A percentile compares a stretch with the other conserved stretches of the same genome.
phyloP scores from a whole-genome alignment of 2,329 filamentous ascomycete genomes.

The Penicillium frequentans region DNA sequence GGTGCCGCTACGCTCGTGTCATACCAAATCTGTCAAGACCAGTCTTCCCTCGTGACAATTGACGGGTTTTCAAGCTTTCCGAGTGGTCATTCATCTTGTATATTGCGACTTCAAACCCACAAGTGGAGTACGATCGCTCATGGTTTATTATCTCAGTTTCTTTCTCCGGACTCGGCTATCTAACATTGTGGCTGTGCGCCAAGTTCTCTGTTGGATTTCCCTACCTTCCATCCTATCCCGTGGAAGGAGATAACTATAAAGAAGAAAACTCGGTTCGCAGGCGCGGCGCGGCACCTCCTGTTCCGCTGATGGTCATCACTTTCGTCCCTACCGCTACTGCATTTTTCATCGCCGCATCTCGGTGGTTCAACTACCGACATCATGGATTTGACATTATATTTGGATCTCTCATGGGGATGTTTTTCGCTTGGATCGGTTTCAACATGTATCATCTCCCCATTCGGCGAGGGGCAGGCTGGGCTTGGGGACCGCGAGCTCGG shows the following conservation, averaged over 20 bases:
- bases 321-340: slow-evolving; percentile 72
- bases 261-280: slow-evolving; percentile 57
- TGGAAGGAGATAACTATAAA: slow-evolving; percentile 22
- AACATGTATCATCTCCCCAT: slow-evolving; percentile 84
- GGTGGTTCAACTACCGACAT: slow-evolving; percentile 86
- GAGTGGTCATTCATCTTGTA: slow-evolving; percentile 71
- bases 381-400: slow-evolving; percentile 90
- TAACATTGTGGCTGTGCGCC: slow-evolving; percentile 79
- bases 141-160: slow-evolving; percentile 50
- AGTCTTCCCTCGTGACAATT: slow-evolving; percentile 58
- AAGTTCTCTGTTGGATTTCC: slow-evolving; percentile 51
- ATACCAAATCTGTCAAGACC: slow-evolving; percentile 72
- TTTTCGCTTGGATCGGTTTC: slow-evolving; percentile 73
- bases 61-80: slow-evolving; percentile 87
- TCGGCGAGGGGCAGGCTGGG: slow-evolving; percentile 77
- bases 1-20: slow-evolving; percentile 68
- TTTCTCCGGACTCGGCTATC: slow-evolving; percentile 78
- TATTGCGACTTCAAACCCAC: neutral
- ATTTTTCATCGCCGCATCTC: slow-evolving; percentile 79
- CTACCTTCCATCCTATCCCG: slow-evolving; percentile 34
- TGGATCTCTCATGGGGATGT: slow-evolving; percentile 75
- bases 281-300: slow-evolving; percentile 77
- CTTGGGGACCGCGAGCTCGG: slow-evolving; percentile 76
- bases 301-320: slow-evolving; percentile 71
- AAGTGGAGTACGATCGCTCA: neutral